Conservation (phyloP, 1,284 basidiomycete species). For the Ustilago vetiveriae region DNA sequence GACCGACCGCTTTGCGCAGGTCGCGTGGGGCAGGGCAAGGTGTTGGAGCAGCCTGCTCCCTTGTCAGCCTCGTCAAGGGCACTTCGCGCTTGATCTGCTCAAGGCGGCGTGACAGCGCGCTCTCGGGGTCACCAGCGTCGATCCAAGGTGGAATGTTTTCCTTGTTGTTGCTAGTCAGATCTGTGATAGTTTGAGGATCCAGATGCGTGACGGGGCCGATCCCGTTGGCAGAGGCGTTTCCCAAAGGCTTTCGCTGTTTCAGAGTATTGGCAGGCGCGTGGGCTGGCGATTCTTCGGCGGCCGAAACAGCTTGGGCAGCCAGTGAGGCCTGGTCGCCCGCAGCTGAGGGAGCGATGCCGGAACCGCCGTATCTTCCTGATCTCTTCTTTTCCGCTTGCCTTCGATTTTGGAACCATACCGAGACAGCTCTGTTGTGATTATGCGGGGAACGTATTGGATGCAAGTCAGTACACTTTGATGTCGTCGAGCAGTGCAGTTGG, state of each 20-base stretch:
- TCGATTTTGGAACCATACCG: conserved; percentile 65
- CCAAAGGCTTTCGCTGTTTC: conserved; percentile 29
- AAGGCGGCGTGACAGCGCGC: conserved; percentile 7
- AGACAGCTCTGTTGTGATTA: conserved; percentile 44
- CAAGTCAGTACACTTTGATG: no score
- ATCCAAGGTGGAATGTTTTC: conserved; percentile 52
- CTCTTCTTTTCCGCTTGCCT: conserved; percentile 65
- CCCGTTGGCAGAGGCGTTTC: conserved; percentile 22
- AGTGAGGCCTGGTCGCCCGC: neutral
- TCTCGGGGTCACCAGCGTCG: neutral
- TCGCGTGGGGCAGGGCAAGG: conserved; percentile 16
- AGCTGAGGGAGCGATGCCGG: conserved; percentile 22
- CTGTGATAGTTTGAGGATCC: conserved; percentile 20
- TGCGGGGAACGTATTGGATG: neutral
- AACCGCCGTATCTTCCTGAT: conserved; percentile 53
- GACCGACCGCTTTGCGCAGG: conserved; percentile 30
- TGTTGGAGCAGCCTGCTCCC: conserved; percentile 6
- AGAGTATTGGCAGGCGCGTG: neutral
- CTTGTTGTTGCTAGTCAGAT: conserved; percentile 43
- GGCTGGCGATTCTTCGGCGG: conserved; percentile 1
- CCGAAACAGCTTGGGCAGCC: conserved; percentile 3
- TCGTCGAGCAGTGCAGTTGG: no score
- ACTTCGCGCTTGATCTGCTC: conserved; percentile 29
- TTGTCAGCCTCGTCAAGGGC: conserved; percentile 10
- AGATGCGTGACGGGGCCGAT: conserved; percentile 7